Evolutionary conservation across 352 stramenopile species (phyloP).

Genomic region (Globisporangium nagaii): DNA sequence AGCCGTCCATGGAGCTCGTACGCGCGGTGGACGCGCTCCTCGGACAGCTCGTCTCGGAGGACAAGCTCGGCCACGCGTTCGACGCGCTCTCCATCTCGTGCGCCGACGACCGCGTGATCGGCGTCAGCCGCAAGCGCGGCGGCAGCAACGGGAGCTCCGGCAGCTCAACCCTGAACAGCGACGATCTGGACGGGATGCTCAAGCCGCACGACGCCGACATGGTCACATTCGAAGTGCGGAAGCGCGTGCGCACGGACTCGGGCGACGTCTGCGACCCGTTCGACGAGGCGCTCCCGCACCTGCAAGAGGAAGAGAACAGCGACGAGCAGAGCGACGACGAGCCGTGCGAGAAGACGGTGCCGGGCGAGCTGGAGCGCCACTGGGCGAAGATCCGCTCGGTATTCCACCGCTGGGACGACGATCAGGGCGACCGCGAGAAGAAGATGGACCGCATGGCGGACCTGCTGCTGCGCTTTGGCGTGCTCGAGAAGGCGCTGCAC

Average conservation of each 20-base stretch:
- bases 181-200: conserved; percentile 4
- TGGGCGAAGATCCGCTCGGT: conserved; percentile 71
- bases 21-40: conserved; percentile 62
- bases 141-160: conserved; percentile 6
- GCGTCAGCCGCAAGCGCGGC: conserved; percentile 17
- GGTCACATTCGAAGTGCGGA: conserved; percentile 1
- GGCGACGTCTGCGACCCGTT: conserved; percentile 16
- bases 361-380: conserved; percentile 62
- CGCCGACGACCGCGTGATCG: conserved; percentile 16
- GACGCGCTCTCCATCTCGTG: conserved; percentile 36
- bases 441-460: conserved; percentile 82
- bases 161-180: not conserved
- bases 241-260: conserved; percentile 24
- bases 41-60: conserved; percentile 47
- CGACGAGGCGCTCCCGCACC: conserved; percentile 14
- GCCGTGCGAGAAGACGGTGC: conserved; percentile 52
- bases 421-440: conserved; percentile 58
- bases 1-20: conserved; percentile 71
- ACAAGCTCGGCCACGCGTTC: conserved; percentile 48
- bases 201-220: not conserved
- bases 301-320: conserved; percentile 42
- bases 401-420: conserved; percentile 75
- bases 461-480: conserved; percentile 59
- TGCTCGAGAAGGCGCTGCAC: conserved; percentile 68
- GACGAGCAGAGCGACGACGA: conserved; percentile 56